Evolutionary conservation across 2,329 filamentous ascomycete genomes (phyloP), one percentile per base, ranked within the genome.

Genomic region (Torrubiella hemipterigena): DNA sequence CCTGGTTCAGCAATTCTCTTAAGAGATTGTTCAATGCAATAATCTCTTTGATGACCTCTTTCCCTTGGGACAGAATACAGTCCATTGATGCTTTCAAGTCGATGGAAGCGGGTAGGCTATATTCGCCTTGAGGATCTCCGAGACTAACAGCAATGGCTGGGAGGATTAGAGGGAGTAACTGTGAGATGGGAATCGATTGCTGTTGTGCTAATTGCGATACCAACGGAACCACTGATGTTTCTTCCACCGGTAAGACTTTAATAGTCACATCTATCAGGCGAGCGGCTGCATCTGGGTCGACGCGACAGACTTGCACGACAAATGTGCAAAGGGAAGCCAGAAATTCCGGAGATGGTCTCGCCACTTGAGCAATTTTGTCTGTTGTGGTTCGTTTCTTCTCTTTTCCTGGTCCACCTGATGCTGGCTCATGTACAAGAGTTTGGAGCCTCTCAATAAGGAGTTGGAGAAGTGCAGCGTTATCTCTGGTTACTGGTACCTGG

Each of bases 61-160:
- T 37, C 6, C 45, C 45, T 24, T 39, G 28, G n/a, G 17, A 20
- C 8, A 46, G 33, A 6, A 47, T 34, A 5, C 36, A n/a, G n/a
- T n/a, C n/a, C n/a, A n/a, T n/a, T n/a, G n/a, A n/a, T n/a, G n/a
- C n/a, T n/a, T n/a, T n/a, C n/a, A n/a, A n/a, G n/a, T n/a, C n/a
- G n/a, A n/a, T n/a, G n/a, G n/a, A n/a, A n/a, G n/a, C n/a, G n/a
- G n/a, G n/a, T n/a, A n/a, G n/a, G n/a, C n/a, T n/a, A n/a, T n/a
- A n/a, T n/a, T n/a, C n/a, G n/a, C n/a, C n/a, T n/a, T n/a, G n/a
- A n/a, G n/a, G n/a, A n/a, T n/a, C n/a, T n/a, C n/a, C n/a, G n/a
- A n/a, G n/a, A n/a, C n/a, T n/a, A n/a, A n/a, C n/a, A 7, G 43
- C 38, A 19, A 47, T 28, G 11, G 45, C 45, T 17, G 44, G 43